Base-by-base conservation (phyloP, 1,284 basidiomycete species). In the Ganoderma sp. region DNA sequence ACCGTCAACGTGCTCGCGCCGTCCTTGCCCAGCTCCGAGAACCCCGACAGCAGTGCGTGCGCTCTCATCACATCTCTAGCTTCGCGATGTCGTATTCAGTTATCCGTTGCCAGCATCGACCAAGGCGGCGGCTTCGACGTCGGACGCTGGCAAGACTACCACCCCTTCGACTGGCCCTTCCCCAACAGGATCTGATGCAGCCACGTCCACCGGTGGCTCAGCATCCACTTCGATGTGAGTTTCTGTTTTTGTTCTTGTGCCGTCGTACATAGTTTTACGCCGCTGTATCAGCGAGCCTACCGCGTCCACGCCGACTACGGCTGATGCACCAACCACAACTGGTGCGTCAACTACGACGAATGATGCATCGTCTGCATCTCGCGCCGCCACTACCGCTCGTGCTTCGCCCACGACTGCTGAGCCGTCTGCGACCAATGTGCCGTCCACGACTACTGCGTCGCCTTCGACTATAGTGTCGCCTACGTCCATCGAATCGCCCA, bases 1-100 rank as follows among this genome's bases (percentile, higher is more conserved):
- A 60, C 37, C 28, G 19, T 22, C 14, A 60, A 25, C 5, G 41
- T 60, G 58, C 39, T 60, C 37, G 25, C n/a, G 22, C 58, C 58
- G 1, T 22, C 58, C 10, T 22, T 22, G 39, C 22, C 19, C 12
- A 37, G n/a, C 10, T 41, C 58, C 17, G 19, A 41, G 37, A n/a
- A 42, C 7, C 12, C 58, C 39, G 12, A n/a, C 56, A 58, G 56
- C 17, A 37, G 58, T 60, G 37, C 58, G 58, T 60, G 15, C 10
- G 15, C 10, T 28, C 22, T 25, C 56, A 12, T 37, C 56, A 39
- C 17, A 14, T 2, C 25, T 8, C 28, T 37, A n/a, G 8, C 39
- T 22, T 59, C 34, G 17, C 14, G 39, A 39, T 25, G 58, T 41
- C n/a, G 28, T 41, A 25, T 41, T 42, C 19, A 60, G 28, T 22